Evolutionary conservation across 306 rosid genomes (phyloP).

Genomic region (Dicorynia guianensis): DNA sequence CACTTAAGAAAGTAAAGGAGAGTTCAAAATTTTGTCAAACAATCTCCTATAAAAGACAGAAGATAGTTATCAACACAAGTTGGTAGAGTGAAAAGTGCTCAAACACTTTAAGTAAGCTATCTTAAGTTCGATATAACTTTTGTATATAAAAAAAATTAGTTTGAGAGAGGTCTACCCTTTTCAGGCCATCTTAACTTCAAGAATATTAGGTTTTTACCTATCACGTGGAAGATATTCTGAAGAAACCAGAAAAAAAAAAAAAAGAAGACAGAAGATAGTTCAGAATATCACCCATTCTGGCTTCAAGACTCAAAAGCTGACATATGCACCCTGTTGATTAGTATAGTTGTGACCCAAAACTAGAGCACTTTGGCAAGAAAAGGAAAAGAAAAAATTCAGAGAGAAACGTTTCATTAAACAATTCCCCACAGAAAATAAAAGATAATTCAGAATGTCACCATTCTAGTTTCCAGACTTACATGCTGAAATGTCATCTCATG

Average conservation of each 20-base stretch:
- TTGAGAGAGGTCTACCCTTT: too few species aligned
- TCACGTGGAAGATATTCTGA: too few species aligned
- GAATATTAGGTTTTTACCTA: too few species aligned
- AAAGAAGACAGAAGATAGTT: conserved; percentile 4
- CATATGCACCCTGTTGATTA: conserved; percentile 6
- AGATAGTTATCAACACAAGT: too few species aligned
- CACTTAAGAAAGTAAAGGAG: background rate
- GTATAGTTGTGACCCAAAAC: background rate
- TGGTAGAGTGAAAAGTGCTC: too few species aligned
- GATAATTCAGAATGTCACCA: conserved; percentile 19
- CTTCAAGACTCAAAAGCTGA: background rate
- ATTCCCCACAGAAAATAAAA: background rate
- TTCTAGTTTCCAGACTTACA: conserved; percentile 6
- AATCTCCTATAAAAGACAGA: conserved; percentile 5
- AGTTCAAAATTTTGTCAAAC: conserved; percentile 13
- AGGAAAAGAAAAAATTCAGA: conserved; percentile 9
- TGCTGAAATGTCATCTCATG: too few species aligned
- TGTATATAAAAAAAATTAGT: too few species aligned
- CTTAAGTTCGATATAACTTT: too few species aligned
- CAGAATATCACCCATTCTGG: conserved; percentile 15
- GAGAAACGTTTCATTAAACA: conserved; percentile 11
- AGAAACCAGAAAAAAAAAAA: too few species aligned
- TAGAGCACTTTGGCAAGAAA: background rate
- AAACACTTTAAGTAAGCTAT: too few species aligned
- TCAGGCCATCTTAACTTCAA: too few species aligned